phyloP scores from a whole-genome alignment of 352 stramenopile genomes.

The Phytophthora idaei region DNA sequence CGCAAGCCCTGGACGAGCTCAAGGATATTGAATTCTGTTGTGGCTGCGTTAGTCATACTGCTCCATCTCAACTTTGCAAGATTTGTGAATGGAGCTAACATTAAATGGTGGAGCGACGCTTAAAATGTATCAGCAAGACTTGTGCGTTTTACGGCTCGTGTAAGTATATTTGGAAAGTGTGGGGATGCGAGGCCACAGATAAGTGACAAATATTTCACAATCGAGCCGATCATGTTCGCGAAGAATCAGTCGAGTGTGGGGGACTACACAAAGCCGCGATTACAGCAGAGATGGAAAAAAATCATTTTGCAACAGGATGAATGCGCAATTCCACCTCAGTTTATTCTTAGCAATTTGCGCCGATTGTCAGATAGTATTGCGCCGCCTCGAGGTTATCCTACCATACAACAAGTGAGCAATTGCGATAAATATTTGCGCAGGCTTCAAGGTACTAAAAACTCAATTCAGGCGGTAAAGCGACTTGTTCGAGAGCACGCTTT shows the following conservation, averaged over 20 bases:
- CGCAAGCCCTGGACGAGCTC: too few species aligned
- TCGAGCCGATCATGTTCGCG: neutral
- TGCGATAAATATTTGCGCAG: slow-evolving; percentile 4
- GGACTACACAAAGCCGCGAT: neutral
- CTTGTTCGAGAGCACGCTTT: neutral
- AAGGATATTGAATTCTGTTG: too few species aligned
- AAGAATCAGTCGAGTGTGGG: neutral
- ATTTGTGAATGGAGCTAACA: neutral
- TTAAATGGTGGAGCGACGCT: neutral
- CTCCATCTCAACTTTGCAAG: neutral
- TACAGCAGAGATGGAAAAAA: slow-evolving; percentile 8
- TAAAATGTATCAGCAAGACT: neutral
- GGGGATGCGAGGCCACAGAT: neutral
- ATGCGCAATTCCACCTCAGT: slow-evolving; percentile 4
- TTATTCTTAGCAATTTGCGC: slow-evolving; percentile 1
- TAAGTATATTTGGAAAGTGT: neutral
- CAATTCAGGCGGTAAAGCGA: neutral
- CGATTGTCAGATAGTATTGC: neutral
- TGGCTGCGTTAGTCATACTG: neutral
- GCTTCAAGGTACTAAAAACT: slow-evolving; percentile 8
- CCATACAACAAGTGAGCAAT: neutral
- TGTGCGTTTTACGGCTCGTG: slow-evolving; percentile 1
- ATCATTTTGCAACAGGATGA: slow-evolving; percentile 13
- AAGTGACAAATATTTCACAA: slow-evolving; percentile 5
- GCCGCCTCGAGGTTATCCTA: slow-evolving; percentile 4